Evolutionary conservation across 106 monocot genomes (phyloP), one percentile per base, ranked within the genome.

Genomic region (Acanthochlamys bracteata): DNA sequence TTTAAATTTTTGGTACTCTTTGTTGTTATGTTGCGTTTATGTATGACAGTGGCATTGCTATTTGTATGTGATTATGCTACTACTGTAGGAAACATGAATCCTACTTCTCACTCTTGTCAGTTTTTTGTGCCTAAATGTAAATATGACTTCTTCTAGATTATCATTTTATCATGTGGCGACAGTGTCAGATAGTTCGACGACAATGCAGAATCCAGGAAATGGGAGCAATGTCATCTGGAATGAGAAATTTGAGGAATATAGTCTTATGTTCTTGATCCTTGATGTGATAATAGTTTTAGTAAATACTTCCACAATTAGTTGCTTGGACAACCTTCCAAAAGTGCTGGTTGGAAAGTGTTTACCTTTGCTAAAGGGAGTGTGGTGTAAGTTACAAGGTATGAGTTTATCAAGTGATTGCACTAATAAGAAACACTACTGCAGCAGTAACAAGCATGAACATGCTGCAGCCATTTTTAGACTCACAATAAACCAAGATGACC

Each of bases 391-490:
- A 66, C 46, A 39, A 46, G 39, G 12, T 24, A 61, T 61, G 13
- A 6, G 54, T 65, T 54, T 55, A 53, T 17, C 67, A 39, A 26
- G 33, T 26, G 51, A 76, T 39, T 51, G 57, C 25, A 39, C 20
- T 23, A 7, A 21, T 21, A 53, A 58, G 33, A 39, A 42, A 47
- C 39, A 15, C 52, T 26, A 11, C n/a, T 53, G 45, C 25, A 42
- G 15, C 42, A 69, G 59, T 73, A 56, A 45, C 63, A 69, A 68
- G 58, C 15, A 57, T 76, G 79, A 86, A 63, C 49, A 86, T 54
- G 83, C 89, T 39, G 76, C 76, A 70, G 59, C 81, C 53, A 79
- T 93, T 61, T 93, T 93, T 66, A 89, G 80, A 76, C 59, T 93
- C 71, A 80, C 93, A 39, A 83, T 89, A 70, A 68, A 79, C 39